Percentiles rank a stretch among this genome's conserved stretches.
Evolutionary conservation across 305 asterid genomes (phyloP).

Genomic region (Fraxinus velutina): DNA sequence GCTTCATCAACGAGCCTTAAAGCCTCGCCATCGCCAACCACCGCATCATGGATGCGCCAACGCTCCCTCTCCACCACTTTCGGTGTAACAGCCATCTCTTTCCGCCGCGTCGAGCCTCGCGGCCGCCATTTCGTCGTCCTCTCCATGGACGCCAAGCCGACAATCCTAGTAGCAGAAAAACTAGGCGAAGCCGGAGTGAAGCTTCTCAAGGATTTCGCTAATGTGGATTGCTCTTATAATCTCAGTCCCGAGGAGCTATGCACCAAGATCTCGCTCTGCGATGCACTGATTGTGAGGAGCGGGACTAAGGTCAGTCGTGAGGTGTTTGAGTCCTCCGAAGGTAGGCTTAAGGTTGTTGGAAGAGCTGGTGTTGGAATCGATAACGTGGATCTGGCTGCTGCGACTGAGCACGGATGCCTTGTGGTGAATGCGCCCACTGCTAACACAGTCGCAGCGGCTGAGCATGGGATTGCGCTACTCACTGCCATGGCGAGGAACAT

Average conservation of each 20-base stretch:
- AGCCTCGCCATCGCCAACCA: slow-evolving; percentile 36
- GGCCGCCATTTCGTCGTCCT: slow-evolving; percentile 48
- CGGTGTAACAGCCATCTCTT: slow-evolving; percentile 37
- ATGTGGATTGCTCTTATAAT: slow-evolving; percentile 44
- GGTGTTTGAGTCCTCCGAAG: slow-evolving; percentile 69
- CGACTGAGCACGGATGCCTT: slow-evolving; percentile 91
- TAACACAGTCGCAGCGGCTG: slow-evolving; percentile 93
- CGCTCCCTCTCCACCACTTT: slow-evolving; percentile 41
- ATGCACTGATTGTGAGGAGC: slow-evolving; percentile 52
- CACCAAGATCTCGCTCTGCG: slow-evolving; percentile 40
- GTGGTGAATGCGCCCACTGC: slow-evolving; percentile 98
- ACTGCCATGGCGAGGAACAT: slow-evolving; percentile 86
- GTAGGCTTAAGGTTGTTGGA: slow-evolving; percentile 89
- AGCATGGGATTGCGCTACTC: slow-evolving; percentile 87
- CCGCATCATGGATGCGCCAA: slow-evolving; percentile 44
- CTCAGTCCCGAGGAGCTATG: slow-evolving; percentile 34
- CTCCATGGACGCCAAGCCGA: slow-evolving; percentile 82
- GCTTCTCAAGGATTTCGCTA: slow-evolving; percentile 62
- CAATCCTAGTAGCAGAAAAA: slow-evolving; percentile 82
- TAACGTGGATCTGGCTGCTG: slow-evolving; percentile 96
- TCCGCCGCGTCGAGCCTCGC: slow-evolving; percentile 25
- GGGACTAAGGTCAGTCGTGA: slow-evolving; percentile 53
- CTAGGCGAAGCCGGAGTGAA: slow-evolving; percentile 78
- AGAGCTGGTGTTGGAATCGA: slow-evolving; percentile 98
- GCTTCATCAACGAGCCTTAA: slow-evolving; percentile 53